These are phyloP conservation scores for Hansenula lynferdii DNA, from an alignment of 1,139 yeast species.

Conservation along the genomic window DNA sequence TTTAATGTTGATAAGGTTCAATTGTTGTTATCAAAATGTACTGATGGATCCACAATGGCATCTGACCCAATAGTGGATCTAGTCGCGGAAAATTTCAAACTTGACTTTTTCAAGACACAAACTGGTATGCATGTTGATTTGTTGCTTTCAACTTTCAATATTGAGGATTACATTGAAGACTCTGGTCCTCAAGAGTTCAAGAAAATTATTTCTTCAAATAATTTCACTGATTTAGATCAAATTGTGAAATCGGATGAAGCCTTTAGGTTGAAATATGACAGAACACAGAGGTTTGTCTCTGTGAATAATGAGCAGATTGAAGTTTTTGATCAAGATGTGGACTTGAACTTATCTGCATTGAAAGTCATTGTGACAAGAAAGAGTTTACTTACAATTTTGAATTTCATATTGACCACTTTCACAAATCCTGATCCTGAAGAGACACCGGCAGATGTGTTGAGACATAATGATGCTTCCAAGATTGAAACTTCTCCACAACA, in stretches of 20 bases:
- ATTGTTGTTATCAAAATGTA: conserved; percentile 64
- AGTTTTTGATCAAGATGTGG: conserved; percentile 72
- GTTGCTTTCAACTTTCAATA: conserved; percentile 54
- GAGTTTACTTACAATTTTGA: conserved; percentile 72
- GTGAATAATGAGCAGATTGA: conserved; percentile 55
- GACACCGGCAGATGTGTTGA: conserved; percentile 61
- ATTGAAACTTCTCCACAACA: conserved; percentile 62
- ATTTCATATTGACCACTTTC: conserved; percentile 81
- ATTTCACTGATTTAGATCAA: conserved; percentile 32
- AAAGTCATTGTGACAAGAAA: conserved; percentile 73
- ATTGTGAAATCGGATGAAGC: conserved; percentile 38
- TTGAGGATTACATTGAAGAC: conserved; percentile 72
- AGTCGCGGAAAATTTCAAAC: conserved; percentile 57
- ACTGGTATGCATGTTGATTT: conserved; percentile 65
- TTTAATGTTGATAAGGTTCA: conserved; percentile 63
- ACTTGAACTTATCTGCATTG: conserved; percentile 76
- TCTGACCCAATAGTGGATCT: conserved; percentile 71
- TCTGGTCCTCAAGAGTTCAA: conserved; percentile 62
- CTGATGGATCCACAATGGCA: conserved; percentile 52
- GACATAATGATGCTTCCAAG: conserved; percentile 55
- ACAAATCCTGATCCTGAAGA: conserved; percentile 73
- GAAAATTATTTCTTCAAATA: conserved; percentile 65
- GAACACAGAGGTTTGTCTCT: conserved; percentile 59
- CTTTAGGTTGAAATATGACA: conserved; percentile 55
- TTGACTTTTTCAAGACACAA: conserved; percentile 57